phyloP scores from a whole-genome alignment of 768 basidiomycete species.

The Naematelia aurantialba region DNA sequence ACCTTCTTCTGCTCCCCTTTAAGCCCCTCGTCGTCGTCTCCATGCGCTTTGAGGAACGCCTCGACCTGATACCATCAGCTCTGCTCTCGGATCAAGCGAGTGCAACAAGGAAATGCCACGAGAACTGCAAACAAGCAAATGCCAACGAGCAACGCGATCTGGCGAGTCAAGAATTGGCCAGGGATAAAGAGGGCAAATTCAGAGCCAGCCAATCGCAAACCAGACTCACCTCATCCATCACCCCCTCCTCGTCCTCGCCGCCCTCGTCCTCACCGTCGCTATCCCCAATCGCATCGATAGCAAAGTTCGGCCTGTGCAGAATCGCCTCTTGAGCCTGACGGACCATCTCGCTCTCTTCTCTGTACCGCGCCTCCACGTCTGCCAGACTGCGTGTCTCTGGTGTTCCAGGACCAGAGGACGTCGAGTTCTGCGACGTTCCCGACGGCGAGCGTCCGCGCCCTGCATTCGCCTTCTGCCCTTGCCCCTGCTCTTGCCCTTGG shows the following conservation, averaged over 20 bases:
- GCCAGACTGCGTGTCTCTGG: constrained; percentile 56
- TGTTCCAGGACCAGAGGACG: constrained; percentile 32
- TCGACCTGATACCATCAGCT: constrained; percentile 60
- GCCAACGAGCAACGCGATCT: too few species aligned
- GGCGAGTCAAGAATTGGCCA: too few species aligned
- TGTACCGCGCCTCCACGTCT: constrained; percentile 39
- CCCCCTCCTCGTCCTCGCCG: constrained; percentile 63
- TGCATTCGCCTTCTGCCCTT: too few species aligned
- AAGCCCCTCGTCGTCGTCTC: constrained; percentile 49
- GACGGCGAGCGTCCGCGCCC: constrained; percentile 27
- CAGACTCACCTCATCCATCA: constrained; percentile 76
- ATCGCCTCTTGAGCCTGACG: constrained; percentile 74
- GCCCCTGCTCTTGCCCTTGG: too few species aligned
- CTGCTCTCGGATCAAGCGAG: background rate
- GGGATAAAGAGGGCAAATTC: too few species aligned
- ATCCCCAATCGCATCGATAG: constrained; percentile 90
- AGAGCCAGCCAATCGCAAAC: too few species aligned
- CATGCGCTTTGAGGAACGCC: constrained; percentile 90
- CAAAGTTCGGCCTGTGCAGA: constrained; percentile 89
- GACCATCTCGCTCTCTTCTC: constrained; percentile 58
- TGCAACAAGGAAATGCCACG: too few species aligned
- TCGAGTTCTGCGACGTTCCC: constrained; percentile 50
- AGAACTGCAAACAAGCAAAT: too few species aligned
- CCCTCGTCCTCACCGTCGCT: constrained; percentile 71
- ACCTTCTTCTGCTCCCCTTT: constrained; percentile 50